Base-by-base conservation (phyloP, 2,329 filamentous ascomycete genomes). In the Cytospora chrysosperma region DNA sequence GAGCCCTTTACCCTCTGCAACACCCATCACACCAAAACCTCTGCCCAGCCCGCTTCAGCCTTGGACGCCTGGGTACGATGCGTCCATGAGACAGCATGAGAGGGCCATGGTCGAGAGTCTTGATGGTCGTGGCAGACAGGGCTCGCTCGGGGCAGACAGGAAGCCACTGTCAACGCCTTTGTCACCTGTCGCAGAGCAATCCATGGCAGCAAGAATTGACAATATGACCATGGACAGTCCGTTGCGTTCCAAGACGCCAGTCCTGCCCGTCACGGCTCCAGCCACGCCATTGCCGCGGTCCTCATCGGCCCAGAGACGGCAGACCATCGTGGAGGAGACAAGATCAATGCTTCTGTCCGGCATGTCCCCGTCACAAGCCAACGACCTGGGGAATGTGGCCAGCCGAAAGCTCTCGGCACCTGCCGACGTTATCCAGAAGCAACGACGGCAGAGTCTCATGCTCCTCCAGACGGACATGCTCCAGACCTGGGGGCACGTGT, bases 401-500 rank as follows among this genome's bases (percentile, higher is more conserved):
- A 69, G 70, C 24, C 72, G 72, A 24, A 70, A 70, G 15, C 69
- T 69, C 53, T 75, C 73, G 4, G 65, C 64, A 2, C 64, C 65
- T 59, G 54, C 66, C 65, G 37, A 55, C 61, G 17, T 59, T 43
- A 26, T 56, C 59, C 34, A 62, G 59, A 21, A 43, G 59, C 26
- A 40, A 27, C 67, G 70, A 30, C 68, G 69, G n/a, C 65, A 56
- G 59, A 71, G 68, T 67, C 50, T 65, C n/a, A 51, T 61, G 17
- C 66, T 73, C 21, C 67, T 73, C 13, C 75, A 72, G 28, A 53
- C 61, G 24, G 70, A 76, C 5, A 74, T 75, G 53, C 73, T 82
- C 10, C 73, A 75, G 37, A 74, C 73, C 5, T 81, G 77, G 75
- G 78, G 77, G 1, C 71, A 74, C 53, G 69, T 76, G 27, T 79